Percentiles rank a stretch among this genome's conserved stretches.
Conservation (phyloP, 225 moss, liverwort and hornwort genomes). For the Rhytidiadelphus loreus region DNA sequence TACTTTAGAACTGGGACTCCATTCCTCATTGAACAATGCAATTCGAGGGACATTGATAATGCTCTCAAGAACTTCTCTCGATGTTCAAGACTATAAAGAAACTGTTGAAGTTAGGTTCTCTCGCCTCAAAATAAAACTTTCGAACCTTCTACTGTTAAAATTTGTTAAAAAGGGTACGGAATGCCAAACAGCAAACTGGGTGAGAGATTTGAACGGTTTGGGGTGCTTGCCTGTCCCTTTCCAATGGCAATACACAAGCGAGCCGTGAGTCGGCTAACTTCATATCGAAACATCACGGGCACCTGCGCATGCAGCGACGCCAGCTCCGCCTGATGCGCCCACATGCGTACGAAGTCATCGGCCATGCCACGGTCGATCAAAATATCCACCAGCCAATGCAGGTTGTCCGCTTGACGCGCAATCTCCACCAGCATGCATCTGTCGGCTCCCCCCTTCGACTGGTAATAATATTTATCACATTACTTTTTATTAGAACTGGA, state of each 20-base stretch:
- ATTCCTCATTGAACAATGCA: background rate
- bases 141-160: too few relatives aligned
- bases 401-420: constrained; percentile 70
- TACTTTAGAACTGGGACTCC: too few relatives aligned
- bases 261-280: constrained; percentile 81
- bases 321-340: constrained; percentile 82
- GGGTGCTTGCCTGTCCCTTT: constrained; percentile 54
- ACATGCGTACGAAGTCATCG: constrained; percentile 66
- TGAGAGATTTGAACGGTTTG: too few relatives aligned
- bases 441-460: constrained; percentile 55
- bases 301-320: constrained; percentile 67
- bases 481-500: background rate
- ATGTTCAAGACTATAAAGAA: background rate
- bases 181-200: too few relatives aligned
- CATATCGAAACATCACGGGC: constrained; percentile 86
- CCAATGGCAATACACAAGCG: constrained; percentile 82
- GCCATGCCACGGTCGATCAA: constrained; percentile 67
- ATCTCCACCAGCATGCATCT: constrained; percentile 55
- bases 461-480: background rate
- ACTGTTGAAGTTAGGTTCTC: too few relatives aligned
- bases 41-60: background rate
- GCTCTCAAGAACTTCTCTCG: background rate
- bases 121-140: background rate
- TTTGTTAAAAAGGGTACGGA: background rate
- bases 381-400: constrained; percentile 81